A percentile compares a stretch with the other conserved stretches of the same genome.
These are phyloP conservation scores for Thelephora terrestris DNA, from an alignment of 1,284 basidiomycete genomes.

Conservation along the genomic window DNA sequence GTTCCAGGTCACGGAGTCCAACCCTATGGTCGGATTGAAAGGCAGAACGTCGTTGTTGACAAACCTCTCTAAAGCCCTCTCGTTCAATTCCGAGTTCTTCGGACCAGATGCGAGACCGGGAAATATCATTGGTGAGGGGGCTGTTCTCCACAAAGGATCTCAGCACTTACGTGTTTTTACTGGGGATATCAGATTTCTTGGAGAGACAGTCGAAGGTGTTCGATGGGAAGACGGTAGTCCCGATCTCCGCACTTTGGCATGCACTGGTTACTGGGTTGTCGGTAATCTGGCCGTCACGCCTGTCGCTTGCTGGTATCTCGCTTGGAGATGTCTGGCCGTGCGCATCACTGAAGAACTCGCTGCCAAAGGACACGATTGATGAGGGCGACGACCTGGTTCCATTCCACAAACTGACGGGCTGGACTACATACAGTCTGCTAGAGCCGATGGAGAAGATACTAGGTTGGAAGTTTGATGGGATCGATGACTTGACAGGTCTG, in stretches of 20 bases:
- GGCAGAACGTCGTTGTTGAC: constrained; percentile 74
- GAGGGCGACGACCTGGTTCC: constrained; percentile 72
- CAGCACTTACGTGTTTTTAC: not conserved
- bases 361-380: constrained; percentile 10
- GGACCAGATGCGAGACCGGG: constrained; percentile 68
- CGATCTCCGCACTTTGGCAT: constrained; percentile 70
- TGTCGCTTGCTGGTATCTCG: constrained; percentile 49
- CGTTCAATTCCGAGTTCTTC: constrained; percentile 55
- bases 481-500: constrained; percentile 74
- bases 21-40: constrained; percentile 87
- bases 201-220: constrained; percentile 34
- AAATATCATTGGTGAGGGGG: constrained; percentile 59
- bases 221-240: constrained; percentile 35
- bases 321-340: constrained; percentile 93
- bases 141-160: not conserved
- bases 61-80: constrained; percentile 65
- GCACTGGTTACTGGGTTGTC: constrained; percentile 76
- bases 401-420: constrained; percentile 93
- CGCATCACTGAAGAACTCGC: constrained; percentile 33
- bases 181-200: constrained; percentile 52
- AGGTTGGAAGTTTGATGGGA: constrained; percentile 67
- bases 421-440: constrained; percentile 83
- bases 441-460: constrained; percentile 74
- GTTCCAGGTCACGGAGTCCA: constrained; percentile 73
- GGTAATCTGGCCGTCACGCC: constrained; percentile 84